Conservation (phyloP, 2,329 filamentous ascomycete species). For the Botryotinia convoluta region DNA sequence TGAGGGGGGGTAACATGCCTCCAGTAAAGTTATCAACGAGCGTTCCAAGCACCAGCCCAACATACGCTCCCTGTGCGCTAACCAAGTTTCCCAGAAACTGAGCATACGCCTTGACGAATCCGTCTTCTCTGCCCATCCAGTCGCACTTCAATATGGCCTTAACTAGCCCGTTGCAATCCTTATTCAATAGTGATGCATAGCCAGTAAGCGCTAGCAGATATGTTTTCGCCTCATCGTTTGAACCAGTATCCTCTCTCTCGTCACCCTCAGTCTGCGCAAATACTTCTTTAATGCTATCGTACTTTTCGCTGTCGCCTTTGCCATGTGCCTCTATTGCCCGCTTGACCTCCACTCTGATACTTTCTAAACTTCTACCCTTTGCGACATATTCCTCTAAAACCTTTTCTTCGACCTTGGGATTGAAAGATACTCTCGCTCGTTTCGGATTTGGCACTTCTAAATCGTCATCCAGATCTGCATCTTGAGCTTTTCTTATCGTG, state of each 20-base stretch:
- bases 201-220: constrained; percentile 63
- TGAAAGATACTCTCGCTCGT: constrained; percentile 36
- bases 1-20: constrained; percentile 38
- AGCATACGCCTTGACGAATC: constrained; percentile 65
- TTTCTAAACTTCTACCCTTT: constrained; percentile 32
- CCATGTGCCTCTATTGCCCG: constrained; percentile 52
- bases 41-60: constrained; percentile 72
- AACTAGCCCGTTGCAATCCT: constrained; percentile 58
- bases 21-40: constrained; percentile 74
- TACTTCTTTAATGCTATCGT: constrained; percentile 59
- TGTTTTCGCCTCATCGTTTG: constrained; percentile 46
- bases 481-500: constrained; percentile 33
- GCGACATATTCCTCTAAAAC: constrained; percentile 35
- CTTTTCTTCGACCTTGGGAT: constrained; percentile 38
- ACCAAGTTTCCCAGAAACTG: constrained; percentile 70
- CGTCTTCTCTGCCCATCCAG: constrained; percentile 63
- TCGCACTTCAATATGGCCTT: constrained; percentile 57
- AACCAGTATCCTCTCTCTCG: constrained; percentile 28
- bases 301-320: constrained; percentile 57
- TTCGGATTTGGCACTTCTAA: constrained; percentile 34
- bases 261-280: constrained; percentile 40
- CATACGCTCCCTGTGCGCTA: constrained; percentile 78
- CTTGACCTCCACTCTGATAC: constrained; percentile 36
- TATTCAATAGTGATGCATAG: constrained; percentile 58
- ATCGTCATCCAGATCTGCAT: constrained; percentile 33